phyloP scores from a whole-genome alignment of 2,329 filamentous ascomycete genomes.

The Diaporthe destruens region DNA sequence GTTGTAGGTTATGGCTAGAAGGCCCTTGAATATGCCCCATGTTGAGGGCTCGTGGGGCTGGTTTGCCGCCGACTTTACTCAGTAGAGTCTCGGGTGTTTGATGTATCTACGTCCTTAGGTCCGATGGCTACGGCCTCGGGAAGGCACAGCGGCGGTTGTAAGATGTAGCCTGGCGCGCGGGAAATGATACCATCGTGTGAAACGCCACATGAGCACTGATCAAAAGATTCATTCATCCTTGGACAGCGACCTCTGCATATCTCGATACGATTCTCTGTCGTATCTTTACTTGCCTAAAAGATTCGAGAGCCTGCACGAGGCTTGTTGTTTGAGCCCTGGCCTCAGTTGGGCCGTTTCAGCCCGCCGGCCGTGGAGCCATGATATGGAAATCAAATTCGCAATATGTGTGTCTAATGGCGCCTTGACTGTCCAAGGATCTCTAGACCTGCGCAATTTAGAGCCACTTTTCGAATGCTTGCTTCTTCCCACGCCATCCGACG shows the following conservation, averaged over 20 bases:
- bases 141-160: neutral
- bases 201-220: neutral
- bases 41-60: neutral
- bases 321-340: too few relatives aligned
- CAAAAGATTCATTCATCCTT: neutral
- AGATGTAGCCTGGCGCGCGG: neutral
- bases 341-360: too few relatives aligned
- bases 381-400: neutral
- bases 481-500: neutral
- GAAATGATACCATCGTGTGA: slow-evolving; percentile 20
- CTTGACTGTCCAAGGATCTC: neutral
- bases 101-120: neutral
- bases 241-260: neutral
- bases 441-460: neutral
- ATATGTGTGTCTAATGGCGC: neutral
- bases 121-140: neutral
- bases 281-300: neutral
- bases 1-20: neutral
- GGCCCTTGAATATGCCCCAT: neutral
- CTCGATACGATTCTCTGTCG: neutral
- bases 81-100: neutral
- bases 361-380: too few relatives aligned
- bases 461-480: neutral
- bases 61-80: too few relatives aligned
- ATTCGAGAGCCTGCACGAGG: neutral